phyloP scores from a whole-genome alignment of 306 rosid species.

The Cucurbita ficifolia region DNA sequence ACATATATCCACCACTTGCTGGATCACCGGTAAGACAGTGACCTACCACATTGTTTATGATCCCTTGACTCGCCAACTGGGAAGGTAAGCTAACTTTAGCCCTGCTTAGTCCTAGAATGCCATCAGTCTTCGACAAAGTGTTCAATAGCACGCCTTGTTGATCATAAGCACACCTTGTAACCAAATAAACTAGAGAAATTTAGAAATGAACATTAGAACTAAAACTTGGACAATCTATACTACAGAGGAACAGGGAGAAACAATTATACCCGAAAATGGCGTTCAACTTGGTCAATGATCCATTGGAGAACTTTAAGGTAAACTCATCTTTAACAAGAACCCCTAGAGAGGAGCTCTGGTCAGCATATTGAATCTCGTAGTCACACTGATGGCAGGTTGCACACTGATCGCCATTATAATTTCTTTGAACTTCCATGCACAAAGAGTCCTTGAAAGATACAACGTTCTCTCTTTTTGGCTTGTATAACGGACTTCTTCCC shows the following conservation, averaged over 20 bases:
- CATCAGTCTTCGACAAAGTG: conserved; percentile 55
- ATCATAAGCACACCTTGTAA: conserved; percentile 73
- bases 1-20: conserved; percentile 63
- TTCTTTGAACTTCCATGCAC: conserved; percentile 48
- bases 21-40: conserved; percentile 47
- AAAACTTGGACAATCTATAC: not conserved
- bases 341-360: conserved; percentile 66
- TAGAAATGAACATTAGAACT: conserved; percentile 8
- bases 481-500: conserved; percentile 62
- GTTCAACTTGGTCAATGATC: conserved; percentile 40
- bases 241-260: not conserved
- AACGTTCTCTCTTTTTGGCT: conserved; percentile 41
- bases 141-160: conserved; percentile 56
- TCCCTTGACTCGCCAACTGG: conserved; percentile 57
- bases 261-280: conserved; percentile 50
- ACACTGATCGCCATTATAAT: conserved; percentile 21
- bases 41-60: conserved; percentile 60
- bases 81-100: conserved; percentile 56
- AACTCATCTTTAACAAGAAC: conserved; percentile 60
- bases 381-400: conserved; percentile 53
- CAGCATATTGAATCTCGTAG: conserved; percentile 75
- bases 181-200: conserved; percentile 5
- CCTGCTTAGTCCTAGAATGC: conserved; percentile 60
- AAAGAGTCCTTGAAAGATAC: conserved; percentile 33
- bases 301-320: conserved; percentile 36